Evolutionary conservation across 2,329 filamentous ascomycete species (phyloP), one percentile per base, ranked within the genome.

Genomic region (Lecanicillium sp.): DNA sequence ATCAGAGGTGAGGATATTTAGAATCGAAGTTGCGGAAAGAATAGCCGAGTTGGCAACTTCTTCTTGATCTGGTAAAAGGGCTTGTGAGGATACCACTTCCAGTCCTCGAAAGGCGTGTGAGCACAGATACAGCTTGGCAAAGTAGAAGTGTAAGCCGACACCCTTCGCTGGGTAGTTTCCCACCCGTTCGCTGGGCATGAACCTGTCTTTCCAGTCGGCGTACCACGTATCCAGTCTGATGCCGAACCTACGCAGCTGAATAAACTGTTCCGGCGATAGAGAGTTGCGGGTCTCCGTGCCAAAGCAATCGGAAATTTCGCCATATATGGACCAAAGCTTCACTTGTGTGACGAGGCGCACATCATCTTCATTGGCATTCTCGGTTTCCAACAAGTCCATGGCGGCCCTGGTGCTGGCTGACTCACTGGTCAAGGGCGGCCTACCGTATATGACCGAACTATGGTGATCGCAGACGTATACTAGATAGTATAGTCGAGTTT

Each of bases 151-250:
- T 11, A 65, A 50, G 5, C 51, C 48, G 11, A 64, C 60, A 8
- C 62, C 61, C 48, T 64, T 63, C 15, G 51, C 53, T 5, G 62
- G 60, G 41, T 62, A 63, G 41, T 63, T 63, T n/a, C 60, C 62
- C n/a, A 64, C 58, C 36, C 57, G 53, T 5, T 48, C 51, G 33
- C 60, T 61, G 3, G 51, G 53, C 6, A 39, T 47, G 30, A 58
- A 58, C n/a, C 48, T 37, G 8, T 58, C 56, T 1, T 36, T 48
- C 57, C 57, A 60, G 30, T 60, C 56, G 1, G 52, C 52, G 3
- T 56, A 52, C 5, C 53, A 45, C n/a, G 43, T 50, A 38, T 61
- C 59, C 14, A 61, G 49, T 4, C 51, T 49, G 8, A 56, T 52
- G 20, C 42, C 41, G 42, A 60, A 58, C 0, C 54, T 51, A n/a